Percentiles rank a stretch among this genome's conserved stretches.
These are phyloP conservation scores for Fusarium heterosporum DNA, from an alignment of 2,329 filamentous ascomycete genomes.

Conservation along the genomic window DNA sequence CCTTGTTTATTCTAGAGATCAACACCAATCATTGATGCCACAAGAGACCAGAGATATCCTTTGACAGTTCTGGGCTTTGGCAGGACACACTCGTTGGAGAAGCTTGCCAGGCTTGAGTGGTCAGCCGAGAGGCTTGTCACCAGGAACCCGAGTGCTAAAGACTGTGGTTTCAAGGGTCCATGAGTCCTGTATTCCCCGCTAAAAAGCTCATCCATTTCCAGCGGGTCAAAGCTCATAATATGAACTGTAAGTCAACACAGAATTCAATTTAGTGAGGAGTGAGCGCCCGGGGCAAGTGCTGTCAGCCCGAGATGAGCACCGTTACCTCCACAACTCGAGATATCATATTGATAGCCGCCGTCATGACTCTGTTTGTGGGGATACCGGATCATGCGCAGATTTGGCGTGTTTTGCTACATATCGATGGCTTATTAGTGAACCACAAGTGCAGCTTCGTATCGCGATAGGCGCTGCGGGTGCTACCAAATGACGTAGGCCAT, in stretches of 20 bases:
- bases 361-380: slow-evolving; percentile 30
- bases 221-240: neutral
- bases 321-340: neutral
- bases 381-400: slow-evolving; percentile 33
- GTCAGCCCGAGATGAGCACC: neutral
- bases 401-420: slow-evolving; percentile 11
- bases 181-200: slow-evolving; percentile 22
- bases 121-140: slow-evolving; percentile 23
- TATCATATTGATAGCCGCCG: slow-evolving; percentile 13
- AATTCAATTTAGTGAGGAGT: neutral
- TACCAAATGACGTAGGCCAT: slow-evolving; percentile 46
- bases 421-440: slow-evolving; percentile 22
- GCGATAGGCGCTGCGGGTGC: slow-evolving; percentile 36
- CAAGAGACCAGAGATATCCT: slow-evolving; percentile 6
- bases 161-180: slow-evolving; percentile 35
- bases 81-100: slow-evolving; percentile 1
- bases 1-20: slow-evolving; percentile 11
- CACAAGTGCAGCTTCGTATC: slow-evolving; percentile 31
- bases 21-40: slow-evolving; percentile 32
- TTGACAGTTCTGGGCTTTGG: slow-evolving; percentile 8
- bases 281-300: too few species aligned
- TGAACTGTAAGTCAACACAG: neutral
- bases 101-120: neutral
- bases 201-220: slow-evolving; percentile 9
- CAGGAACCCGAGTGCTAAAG: neutral